Evolutionary conservation across 2,329 filamentous ascomycete species (phyloP).

Genomic region (Tetracladium maxilliforme): DNA sequence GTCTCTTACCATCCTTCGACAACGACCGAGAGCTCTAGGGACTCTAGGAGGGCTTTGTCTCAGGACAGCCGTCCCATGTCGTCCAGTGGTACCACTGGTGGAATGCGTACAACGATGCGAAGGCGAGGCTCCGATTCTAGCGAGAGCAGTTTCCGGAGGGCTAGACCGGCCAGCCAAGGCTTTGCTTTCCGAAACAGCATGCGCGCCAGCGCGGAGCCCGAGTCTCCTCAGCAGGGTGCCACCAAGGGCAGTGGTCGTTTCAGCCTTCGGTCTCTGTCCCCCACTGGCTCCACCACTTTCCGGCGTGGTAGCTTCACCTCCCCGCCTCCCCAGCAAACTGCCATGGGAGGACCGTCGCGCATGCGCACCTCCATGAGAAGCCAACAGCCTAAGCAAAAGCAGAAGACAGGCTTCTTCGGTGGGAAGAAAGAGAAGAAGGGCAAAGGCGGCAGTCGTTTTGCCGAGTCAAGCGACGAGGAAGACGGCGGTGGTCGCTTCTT

Average conservation of each 20-base stretch:
- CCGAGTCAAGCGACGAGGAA: slow-evolving; percentile 15
- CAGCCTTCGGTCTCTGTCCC: slow-evolving; percentile 58
- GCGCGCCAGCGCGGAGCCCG: slow-evolving; percentile 27
- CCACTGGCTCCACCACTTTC: slow-evolving; percentile 35
- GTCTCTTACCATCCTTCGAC: no score
- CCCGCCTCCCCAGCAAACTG: slow-evolving; percentile 26
- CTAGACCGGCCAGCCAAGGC: slow-evolving; percentile 29
- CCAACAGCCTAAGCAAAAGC: slow-evolving; percentile 5
- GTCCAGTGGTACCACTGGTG: slow-evolving; percentile 2
- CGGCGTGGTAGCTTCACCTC: slow-evolving; percentile 20
- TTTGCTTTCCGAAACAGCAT: slow-evolving; percentile 61
- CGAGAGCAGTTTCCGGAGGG: slow-evolving; percentile 71
- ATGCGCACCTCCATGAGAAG: slow-evolving; percentile 6
- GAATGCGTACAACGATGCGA: slow-evolving; percentile 20
- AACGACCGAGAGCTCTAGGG: no score
- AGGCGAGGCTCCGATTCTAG: slow-evolving; percentile 50
- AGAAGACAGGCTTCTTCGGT: slow-evolving; percentile 6
- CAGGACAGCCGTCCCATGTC: slow-evolving; percentile 2
- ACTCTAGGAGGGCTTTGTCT: no score
- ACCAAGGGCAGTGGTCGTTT: slow-evolving; percentile 40
- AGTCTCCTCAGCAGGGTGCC: slow-evolving; percentile 19
- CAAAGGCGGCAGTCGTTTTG: slow-evolving; percentile 13
- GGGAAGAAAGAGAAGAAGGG: not conserved
- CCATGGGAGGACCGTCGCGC: slow-evolving; percentile 16
- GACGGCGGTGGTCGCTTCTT: slow-evolving; percentile 16